Conservation (phyloP, 495 filamentous ascomycete genomes). For the Hypoxylon subgilvum region DNA sequence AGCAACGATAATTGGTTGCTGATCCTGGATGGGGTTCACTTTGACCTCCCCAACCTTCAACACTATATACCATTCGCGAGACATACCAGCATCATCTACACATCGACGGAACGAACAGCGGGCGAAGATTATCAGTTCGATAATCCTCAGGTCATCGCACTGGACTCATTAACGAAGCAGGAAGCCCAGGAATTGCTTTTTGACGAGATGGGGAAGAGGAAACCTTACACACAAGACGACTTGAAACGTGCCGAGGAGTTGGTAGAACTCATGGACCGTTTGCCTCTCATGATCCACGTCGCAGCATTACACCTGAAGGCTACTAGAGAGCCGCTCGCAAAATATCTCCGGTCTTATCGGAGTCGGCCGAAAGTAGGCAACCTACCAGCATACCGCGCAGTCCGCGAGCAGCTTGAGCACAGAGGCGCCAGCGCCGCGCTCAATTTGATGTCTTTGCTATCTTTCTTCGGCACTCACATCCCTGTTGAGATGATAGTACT, state of each 20-base stretch:
- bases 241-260: slow-evolving; percentile 66
- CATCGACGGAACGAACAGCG: slow-evolving; percentile 70
- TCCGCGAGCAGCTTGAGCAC: slow-evolving; percentile 72
- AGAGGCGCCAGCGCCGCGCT: slow-evolving; percentile 65
- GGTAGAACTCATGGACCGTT: slow-evolving; percentile 70
- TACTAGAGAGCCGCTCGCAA: slow-evolving; percentile 71
- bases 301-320: slow-evolving; percentile 76
- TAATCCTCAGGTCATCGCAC: slow-evolving; percentile 73
- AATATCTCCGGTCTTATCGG: slow-evolving; percentile 72
- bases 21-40: slow-evolving; percentile 75
- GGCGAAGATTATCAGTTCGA: slow-evolving; percentile 72
- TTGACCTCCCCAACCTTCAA: slow-evolving; percentile 66
- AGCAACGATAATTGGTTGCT: slow-evolving; percentile 74
- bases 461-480: slow-evolving; percentile 75
- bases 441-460: slow-evolving; percentile 75
- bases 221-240: slow-evolving; percentile 65
- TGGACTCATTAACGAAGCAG: slow-evolving; percentile 60
- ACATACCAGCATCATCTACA: slow-evolving; percentile 76
- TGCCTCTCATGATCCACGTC: slow-evolving; percentile 80
- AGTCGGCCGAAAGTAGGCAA: slow-evolving; percentile 70
- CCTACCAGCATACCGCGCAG: slow-evolving; percentile 68
- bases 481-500: slow-evolving; percentile 76
- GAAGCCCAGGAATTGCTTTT: slow-evolving; percentile 57
- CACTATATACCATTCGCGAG: slow-evolving; percentile 73
- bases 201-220: slow-evolving; percentile 61